These are phyloP conservation scores for Exophiala sideris DNA, from an alignment of 2,329 filamentous ascomycete genomes.

Conservation along the genomic window DNA sequence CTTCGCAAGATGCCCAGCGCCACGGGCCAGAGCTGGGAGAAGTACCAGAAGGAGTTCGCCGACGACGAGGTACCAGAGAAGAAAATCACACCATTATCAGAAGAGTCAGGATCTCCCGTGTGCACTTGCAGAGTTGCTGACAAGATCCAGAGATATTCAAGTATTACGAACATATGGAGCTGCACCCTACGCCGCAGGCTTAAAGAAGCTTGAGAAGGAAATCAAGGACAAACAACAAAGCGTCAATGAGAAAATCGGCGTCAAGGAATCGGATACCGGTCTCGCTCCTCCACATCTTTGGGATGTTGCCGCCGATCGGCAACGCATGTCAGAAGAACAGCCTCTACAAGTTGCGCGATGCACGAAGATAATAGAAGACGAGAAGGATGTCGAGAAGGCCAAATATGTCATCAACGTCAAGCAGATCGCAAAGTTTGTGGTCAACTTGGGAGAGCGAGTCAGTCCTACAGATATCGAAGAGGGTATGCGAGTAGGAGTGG, in stretches of 20 bases:
- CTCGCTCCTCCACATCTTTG: constrained; percentile 97
- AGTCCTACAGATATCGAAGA: constrained; percentile 99
- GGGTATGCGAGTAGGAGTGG: constrained; percentile 97
- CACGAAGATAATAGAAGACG: constrained; percentile 98
- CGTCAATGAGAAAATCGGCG: constrained; percentile 95
- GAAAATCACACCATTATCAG: constrained; percentile 95
- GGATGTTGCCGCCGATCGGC: constrained; percentile 95
- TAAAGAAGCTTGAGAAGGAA: constrained; percentile 98
- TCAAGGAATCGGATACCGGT: constrained; percentile 90
- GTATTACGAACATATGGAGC: constrained; percentile 98
- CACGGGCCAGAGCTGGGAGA: constrained; percentile 94
- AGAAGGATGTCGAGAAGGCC: constrained; percentile 94
- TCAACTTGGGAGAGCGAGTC: constrained; percentile 93
- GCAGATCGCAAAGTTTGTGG: constrained; percentile 99
- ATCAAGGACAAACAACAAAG: constrained; percentile 99
- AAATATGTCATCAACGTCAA: constrained; percentile 99
- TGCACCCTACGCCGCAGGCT: constrained; percentile 84
- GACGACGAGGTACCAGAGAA: constrained; percentile 98
- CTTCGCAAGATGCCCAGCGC: constrained; percentile 76
- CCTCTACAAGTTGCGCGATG: constrained; percentile 95
- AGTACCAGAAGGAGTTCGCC: constrained; percentile 94
- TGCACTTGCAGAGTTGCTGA: constrained; percentile 32
- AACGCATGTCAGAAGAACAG: constrained; percentile 98
- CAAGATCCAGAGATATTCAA: constrained; percentile 78
- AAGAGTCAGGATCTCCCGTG: constrained; percentile 67